These are phyloP conservation scores for Fragilariopsis cylindrus DNA, from an alignment of 108 stramenopile species.

Conservation along the genomic window DNA sequence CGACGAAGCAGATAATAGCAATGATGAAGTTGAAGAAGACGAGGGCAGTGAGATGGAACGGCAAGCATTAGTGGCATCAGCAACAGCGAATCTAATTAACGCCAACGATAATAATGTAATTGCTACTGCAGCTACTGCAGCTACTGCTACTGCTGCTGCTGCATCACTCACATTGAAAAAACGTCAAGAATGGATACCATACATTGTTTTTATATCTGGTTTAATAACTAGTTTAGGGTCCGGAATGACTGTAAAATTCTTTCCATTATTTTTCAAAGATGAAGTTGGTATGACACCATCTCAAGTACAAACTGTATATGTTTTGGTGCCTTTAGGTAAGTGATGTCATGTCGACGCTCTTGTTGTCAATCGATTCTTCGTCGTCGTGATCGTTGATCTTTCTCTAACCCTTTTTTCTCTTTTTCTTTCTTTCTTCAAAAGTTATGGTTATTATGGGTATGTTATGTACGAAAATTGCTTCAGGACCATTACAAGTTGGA, in stretches of 20 bases:
- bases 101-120: background rate
- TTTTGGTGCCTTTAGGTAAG: constrained; percentile 33
- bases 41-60: too few relatives aligned
- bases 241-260: constrained; percentile 85
- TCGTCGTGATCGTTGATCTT: background rate
- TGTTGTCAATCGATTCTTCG: background rate
- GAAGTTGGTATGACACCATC: constrained; percentile 60
- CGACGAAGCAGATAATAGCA: constrained; percentile 14
- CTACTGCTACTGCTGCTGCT: background rate
- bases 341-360: constrained; percentile 5
- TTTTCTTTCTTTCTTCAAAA: too few relatives aligned
- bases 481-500: constrained; percentile 23
- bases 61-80: background rate
- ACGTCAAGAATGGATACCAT: constrained; percentile 52
- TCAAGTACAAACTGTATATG: constrained; percentile 58
- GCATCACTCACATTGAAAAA: background rate
- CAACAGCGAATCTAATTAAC: background rate
- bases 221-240: constrained; percentile 56
- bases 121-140: too few relatives aligned
- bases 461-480: constrained; percentile 16
- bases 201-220: constrained; percentile 46
- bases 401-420: too few relatives aligned
- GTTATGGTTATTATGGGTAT: constrained; percentile 33
- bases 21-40: background rate
- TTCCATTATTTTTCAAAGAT: constrained; percentile 81